phyloP scores from a whole-genome alignment of 1,284 basidiomycete species.

The Irpex sp. region DNA sequence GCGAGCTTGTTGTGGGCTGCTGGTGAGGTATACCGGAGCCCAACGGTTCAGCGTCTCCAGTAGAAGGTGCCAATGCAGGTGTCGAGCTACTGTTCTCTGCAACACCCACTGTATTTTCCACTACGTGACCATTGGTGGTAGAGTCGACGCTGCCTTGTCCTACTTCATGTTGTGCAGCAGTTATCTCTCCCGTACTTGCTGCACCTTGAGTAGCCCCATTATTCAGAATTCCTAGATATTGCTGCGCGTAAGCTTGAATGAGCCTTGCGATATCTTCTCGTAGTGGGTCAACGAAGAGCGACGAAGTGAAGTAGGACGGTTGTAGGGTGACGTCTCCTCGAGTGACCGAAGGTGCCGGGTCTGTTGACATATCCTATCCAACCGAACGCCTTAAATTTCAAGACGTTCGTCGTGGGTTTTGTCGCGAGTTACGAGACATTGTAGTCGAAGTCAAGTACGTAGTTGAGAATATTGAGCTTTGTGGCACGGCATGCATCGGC shows the following conservation, averaged over 20 bases:
- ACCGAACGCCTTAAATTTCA: not conserved
- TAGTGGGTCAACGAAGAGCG: slow-evolving; percentile 60
- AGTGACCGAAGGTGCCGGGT: slow-evolving; percentile 34
- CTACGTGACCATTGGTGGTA: no score
- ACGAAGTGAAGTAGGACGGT: slow-evolving; percentile 71
- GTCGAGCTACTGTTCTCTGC: no score
- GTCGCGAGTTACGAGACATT: not conserved
- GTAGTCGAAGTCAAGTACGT: not conserved
- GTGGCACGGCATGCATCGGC: not conserved
- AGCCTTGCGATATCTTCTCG: slow-evolving; percentile 56
- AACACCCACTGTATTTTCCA: not conserved
- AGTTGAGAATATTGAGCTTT: no score
- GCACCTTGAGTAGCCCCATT: not conserved
- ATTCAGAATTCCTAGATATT: slow-evolving; percentile 28
- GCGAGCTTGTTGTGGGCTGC: no score
- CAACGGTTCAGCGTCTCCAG: no score
- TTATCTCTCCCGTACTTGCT: not conserved
- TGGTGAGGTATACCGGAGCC: no score
- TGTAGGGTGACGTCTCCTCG: slow-evolving; percentile 62
- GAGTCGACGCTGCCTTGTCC: no score
- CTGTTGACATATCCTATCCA: slow-evolving; percentile 30
- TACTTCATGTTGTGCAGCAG: not conserved
- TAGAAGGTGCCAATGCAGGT: no score
- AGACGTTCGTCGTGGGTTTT: not conserved
- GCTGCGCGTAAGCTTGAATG: slow-evolving; percentile 40